Percentiles rank a stretch among this genome's conserved stretches.
Evolutionary conservation across 1,284 basidiomycete species (phyloP).

Genomic region (Heterobasidion parviporum): DNA sequence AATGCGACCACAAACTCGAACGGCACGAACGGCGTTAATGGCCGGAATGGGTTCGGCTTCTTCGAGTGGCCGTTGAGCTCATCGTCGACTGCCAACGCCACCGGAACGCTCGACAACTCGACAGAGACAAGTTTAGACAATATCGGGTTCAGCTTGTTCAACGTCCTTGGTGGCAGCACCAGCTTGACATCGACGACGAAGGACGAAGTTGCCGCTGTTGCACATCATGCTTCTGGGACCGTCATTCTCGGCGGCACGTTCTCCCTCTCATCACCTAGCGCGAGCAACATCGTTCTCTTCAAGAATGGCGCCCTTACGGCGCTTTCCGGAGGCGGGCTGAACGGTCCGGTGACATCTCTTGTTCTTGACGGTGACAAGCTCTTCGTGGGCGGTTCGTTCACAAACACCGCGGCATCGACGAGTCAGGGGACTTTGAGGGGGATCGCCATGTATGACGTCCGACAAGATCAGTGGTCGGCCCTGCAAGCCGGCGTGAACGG

Average conservation of each 20-base stretch:
- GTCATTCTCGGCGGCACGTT: constrained; percentile 81
- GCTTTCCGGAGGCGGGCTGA: constrained; percentile 58
- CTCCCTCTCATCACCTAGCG: constrained; percentile 44
- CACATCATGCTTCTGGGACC: constrained; percentile 52
- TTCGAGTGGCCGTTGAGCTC: constrained; percentile 68
- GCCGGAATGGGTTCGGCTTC: constrained; percentile 57
- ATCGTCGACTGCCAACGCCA: constrained; percentile 41
- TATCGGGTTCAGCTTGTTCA: constrained; percentile 53
- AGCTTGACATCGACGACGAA: constrained; percentile 21
- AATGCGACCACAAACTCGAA: constrained; percentile 27
- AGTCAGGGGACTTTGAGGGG: constrained; percentile 49
- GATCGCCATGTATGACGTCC: constrained; percentile 73
- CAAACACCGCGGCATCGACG: constrained; percentile 50
- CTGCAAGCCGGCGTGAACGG: constrained; percentile 78
- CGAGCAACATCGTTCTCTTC: constrained; percentile 70
- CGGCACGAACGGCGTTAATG: constrained; percentile 21
- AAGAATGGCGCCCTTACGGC: constrained; percentile 49
- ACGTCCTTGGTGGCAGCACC: constrained; percentile 39
- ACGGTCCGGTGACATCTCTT: constrained; percentile 69
- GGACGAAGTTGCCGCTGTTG: constrained; percentile 46
- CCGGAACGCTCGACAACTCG: constrained; percentile 52
- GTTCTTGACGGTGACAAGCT: constrained; percentile 52
- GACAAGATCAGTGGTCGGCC: constrained; percentile 58
- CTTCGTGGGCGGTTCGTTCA: constrained; percentile 84
- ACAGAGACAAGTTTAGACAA: constrained; percentile 67